Base-by-base conservation (phyloP, 1,284 basidiomycete genomes). In the Marasmius tenuissimus region DNA sequence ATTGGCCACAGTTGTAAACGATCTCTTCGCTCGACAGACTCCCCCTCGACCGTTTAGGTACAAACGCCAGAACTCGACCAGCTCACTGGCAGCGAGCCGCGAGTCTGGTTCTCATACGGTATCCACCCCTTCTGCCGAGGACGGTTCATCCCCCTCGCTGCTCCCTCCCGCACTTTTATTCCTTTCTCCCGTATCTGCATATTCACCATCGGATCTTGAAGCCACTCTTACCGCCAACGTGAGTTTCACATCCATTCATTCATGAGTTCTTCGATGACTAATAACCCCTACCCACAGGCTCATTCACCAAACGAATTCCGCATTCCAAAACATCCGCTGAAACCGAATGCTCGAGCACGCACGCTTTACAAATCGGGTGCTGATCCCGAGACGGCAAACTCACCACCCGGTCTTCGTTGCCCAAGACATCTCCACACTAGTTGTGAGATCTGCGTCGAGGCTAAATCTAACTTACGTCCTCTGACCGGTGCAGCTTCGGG, bases 371-470 rank as follows among this genome's bases (percentile, higher is more conserved):
- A 78, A 62, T 81, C 79, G 11, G 88, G 89, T 54, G 80, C 85
- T 2, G 85, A 89, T 66, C 85, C 85, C 0, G 80, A 77, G 50
- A 85, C 85, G 0, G 82, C 85, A 16, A 87, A 87, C 69, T 84
- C 87, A 1, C 84, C 87, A 2, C 84, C 86, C 2, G 79, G 82
- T 0, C 77, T 86, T 64, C 84, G 87, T 40, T 92, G 90, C 68
- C 86, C 89, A 0, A 81, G 89, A 11, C 89, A 92, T 70, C 77
- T 92, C 1, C 84, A 88, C 66, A 85, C 84, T 18, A 83, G 81
- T 38, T 92, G 90, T 67, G 83, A 88, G 66, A 90, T 91, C 60
- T 92, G 89, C 67, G 85, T 88, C 34, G 84, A 85, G 63, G 84
- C 85, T 0, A 86, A 79, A 65, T 75, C 78, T 0, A 59, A 66